Base-by-base conservation (phyloP, 176 grass and related monocot species). In the Ensete glaucum region DNA sequence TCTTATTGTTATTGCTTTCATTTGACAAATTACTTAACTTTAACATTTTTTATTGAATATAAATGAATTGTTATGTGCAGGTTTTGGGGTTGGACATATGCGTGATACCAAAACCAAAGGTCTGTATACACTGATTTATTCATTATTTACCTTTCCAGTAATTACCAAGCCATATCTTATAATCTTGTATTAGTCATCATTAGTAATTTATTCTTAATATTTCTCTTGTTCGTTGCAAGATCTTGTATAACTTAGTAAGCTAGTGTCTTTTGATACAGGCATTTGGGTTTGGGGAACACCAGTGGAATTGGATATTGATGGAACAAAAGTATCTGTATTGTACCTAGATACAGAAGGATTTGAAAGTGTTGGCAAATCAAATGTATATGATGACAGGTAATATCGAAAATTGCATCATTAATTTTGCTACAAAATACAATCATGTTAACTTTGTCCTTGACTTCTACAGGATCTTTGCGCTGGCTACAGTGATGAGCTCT, bases 301-400 rank as follows among this genome's bases (percentile, higher is more conserved):
- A 15, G 52, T 91, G 8, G 88, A 97, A 68, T n/a, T 93, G 9
- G 81, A 87, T 79, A 60, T 93, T 34, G 80, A 93, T 87, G 90
- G 85, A 27, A 78, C 76, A 82, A 91, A 91, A 75, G 84, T 93
- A 19, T 98, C 90, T n/a, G 84, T 98, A 51, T 54, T 98, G 65
- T 93, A 89, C 67, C 69, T 98, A 15, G 95, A 98, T 73, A 98
- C 95, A 78, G 88, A 94, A 83, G 95, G 95, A 76, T 98, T 97
- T 68, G 90, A 98, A 82, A 91, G 95, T 78, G 50, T 98, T 66
- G 90, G 90, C 50, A 98, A 98, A 90, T 93, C 95, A 76, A 98
- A 93, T 91, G 88, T 98, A 24, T 98, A 98, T 86, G 95, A 98
- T 91, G 90, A 98, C 77, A 98, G 95, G 95, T 98, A 83, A 73